phyloP scores from a whole-genome alignment of 2,329 filamentous ascomycete genomes.

The Lachnellula cervina region DNA sequence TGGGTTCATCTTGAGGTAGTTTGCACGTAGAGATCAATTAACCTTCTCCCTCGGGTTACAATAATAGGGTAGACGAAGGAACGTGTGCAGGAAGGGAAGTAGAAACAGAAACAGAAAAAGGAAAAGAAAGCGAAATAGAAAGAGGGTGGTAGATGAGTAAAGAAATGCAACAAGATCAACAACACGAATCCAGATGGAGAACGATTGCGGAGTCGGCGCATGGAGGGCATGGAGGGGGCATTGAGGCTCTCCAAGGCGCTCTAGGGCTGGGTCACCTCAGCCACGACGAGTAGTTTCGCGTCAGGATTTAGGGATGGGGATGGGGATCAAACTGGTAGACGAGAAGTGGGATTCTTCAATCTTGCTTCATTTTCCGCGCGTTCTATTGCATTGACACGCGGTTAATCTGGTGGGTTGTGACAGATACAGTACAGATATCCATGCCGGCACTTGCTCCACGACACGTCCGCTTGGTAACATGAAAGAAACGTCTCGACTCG shows the following conservation, averaged over 20 bases:
- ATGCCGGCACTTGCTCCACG: background rate
- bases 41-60: constrained; percentile 1
- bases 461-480: background rate
- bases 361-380: background rate
- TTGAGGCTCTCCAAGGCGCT: background rate
- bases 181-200: background rate
- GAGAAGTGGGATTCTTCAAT: too few species aligned
- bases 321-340: background rate
- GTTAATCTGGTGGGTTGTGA: background rate
- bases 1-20: background rate
- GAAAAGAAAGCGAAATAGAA: background rate
- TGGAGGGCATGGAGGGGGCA: background rate
- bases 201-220: background rate
- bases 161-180: background rate
- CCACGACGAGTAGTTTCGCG: background rate
- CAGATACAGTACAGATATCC: background rate
- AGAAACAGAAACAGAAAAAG: background rate
- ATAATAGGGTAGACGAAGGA: background rate
- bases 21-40: background rate
- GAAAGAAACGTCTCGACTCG: background rate
- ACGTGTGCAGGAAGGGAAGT: background rate
- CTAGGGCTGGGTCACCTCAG: background rate
- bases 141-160: background rate
- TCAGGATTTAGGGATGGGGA: background rate
- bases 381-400: background rate